Base-by-base conservation (phyloP, 1,284 basidiomycete genomes). In the Cronartium quercuum region DNA sequence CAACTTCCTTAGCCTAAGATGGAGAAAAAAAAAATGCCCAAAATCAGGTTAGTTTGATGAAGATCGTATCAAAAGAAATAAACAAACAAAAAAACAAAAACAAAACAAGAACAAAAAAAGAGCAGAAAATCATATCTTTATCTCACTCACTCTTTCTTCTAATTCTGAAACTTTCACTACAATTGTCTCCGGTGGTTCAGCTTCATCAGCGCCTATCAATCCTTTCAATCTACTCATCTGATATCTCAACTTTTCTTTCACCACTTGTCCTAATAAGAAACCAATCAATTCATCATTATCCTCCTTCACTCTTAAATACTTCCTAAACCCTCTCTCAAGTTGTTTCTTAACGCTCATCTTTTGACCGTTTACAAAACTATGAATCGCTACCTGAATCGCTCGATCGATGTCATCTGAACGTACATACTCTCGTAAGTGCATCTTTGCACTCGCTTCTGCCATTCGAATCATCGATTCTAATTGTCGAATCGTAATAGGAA, bases 301-400 rank as follows among this genome's bases (percentile, higher is more conserved):
- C 76, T 89, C 88, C 13, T 93, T 90, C 80, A 94, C 91, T 65
- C 94, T 92, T 60, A 98, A 86, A 82, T 99, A 99, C 83, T 98
- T 98, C 77, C 95, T 88, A 89, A 97, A 95, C 3, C 80, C 93
- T 79, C 96, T 86, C 83, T 98, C 92, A 58, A 99, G 85, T 18
- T 94, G 94, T 85, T 92, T 95, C 86, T 98, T 98, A 84, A 98
- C 94, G 76, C 91, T 93, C 86, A 94, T 91, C 85, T 99, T 99
- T 82, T 98, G 96, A 21, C 95, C 91, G 78, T 84, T 93, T 75
- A 99, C 91, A 82, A 99, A 99, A 83, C 91, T 94, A 76, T 90
- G 90, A 35, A 99, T 89, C 1, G 92, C 91, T 47, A 97, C 94
- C 77, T 92, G 92, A 78, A 99, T 98, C 1, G 96, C 95, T 68